phyloP scores from a whole-genome alignment of 306 rosid species.

The Vicia sativa region DNA sequence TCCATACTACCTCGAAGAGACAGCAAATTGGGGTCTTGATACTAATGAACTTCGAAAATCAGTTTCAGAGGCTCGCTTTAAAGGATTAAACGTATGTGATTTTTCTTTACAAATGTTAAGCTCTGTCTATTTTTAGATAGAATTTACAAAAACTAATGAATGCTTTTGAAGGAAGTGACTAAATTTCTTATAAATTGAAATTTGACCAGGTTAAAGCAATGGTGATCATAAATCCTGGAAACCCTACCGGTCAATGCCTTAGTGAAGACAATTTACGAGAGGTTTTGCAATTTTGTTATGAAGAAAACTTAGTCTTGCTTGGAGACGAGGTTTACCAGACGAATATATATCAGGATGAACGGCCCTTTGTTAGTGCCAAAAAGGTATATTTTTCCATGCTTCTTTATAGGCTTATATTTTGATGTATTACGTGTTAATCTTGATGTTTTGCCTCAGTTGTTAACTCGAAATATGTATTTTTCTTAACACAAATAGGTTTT shows the following conservation, averaged over 20 bases:
- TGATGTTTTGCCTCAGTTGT: slow-evolving; percentile 28
- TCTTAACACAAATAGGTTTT: slow-evolving; percentile 58
- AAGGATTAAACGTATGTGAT: slow-evolving; percentile 74
- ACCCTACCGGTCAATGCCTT: slow-evolving; percentile 97
- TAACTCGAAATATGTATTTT: slow-evolving; percentile 30
- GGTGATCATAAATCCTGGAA: slow-evolving; percentile 99
- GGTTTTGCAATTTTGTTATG: slow-evolving; percentile 74
- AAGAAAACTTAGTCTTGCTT: slow-evolving; percentile 82
- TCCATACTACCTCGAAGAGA: slow-evolving; percentile 98
- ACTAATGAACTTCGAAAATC: slow-evolving; percentile 69
- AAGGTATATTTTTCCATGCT: slow-evolving; percentile 54
- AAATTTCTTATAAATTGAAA: slow-evolving; percentile 31
- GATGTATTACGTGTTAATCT: slow-evolving; percentile 11
- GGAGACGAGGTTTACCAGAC: slow-evolving; percentile 99
- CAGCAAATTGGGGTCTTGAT: slow-evolving; percentile 98
- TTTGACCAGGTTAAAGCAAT: slow-evolving; percentile 86
- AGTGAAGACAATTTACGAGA: slow-evolving; percentile 80
- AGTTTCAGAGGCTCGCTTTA: slow-evolving; percentile 71
- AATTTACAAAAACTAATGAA: not conserved
- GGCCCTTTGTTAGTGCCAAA: slow-evolving; percentile 88
- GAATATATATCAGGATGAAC: slow-evolving; percentile 93
- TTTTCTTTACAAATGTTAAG: slow-evolving; percentile 30
- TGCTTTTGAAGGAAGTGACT: slow-evolving; percentile 28
- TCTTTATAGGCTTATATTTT: slow-evolving; percentile 49
- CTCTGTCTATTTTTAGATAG: not conserved